Evolutionary conservation across 116 monocot species (phyloP), one percentile per base, ranked within the genome.

Genomic region (Iris pallida): DNA sequence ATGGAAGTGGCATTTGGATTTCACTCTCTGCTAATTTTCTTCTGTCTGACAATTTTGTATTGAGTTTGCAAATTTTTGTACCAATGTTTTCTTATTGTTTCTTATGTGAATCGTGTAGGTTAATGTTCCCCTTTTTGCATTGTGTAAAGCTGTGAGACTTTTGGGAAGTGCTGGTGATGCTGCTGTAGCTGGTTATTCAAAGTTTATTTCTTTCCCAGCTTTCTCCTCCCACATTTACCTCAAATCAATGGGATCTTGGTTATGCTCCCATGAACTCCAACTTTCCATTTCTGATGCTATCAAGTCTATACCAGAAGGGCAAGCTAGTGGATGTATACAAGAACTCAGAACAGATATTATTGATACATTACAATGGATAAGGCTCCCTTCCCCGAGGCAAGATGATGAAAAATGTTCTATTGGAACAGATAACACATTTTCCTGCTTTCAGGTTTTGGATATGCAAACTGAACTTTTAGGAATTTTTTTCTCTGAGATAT

Each of bases 291-390:
- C 71, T 54, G 81, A 70, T 79, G 80, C 86, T 67, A 75, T 96
- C 43, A 87, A 83, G 55, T 83, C 83, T 43, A 81, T 91, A 79
- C 96, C 91, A 71, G 92, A 91, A 83, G 86, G 96, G 12, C 91
- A 96, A 69, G 74, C 83, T 5, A 76, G 80, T 63, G 73, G 66
- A 53, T 96, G 59, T 57, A 69, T 96, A 52, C 80, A 81, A 56
- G 84, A 89, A 40, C 71, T 96, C 15, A 87, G 74, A 66, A 10
- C 41, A 43, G 96, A 96, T 48, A 18, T 96, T 57, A 5, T 58
- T 55, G 82, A 80, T 66, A 79, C 85, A 53, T 75, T 91, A 71
- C 71, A 79, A 70, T 96, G 96, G 96, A 81, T 91, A 30, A 83
- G 20, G 53, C 16, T 2, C 55, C 17, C 42, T 70, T 42, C 51